Evolutionary conservation across 2,329 filamentous ascomycete species (phyloP), one percentile per base, ranked within the genome.

Genomic region (Fusarium foetens): DNA sequence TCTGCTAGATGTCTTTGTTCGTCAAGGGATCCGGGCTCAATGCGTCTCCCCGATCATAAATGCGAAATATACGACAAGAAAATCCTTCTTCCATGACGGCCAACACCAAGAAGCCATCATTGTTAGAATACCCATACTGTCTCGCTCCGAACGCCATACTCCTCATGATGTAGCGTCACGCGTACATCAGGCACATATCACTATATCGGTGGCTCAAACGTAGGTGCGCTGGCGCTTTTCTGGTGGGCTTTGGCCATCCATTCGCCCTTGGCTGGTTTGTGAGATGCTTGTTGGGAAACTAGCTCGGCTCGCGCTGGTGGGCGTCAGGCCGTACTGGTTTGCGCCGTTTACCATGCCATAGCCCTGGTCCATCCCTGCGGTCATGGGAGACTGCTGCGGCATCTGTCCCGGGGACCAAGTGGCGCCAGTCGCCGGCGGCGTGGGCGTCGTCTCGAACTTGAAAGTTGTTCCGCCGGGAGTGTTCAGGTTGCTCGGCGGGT

Each of bases 381-480:
- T 75, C 57, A 81, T 83, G 3, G 86, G 85, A 14, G 86, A 86
- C 4, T 84, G 79, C 62, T 88, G 86, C 21, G 84, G 81, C 76
- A 89, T 82, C 62, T 87, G 86, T 29, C 83, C 83, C 1, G 87
- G 87, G 16, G 87, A 88, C 81, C 81, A 81, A 82, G 84, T 87
- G 80, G 88, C 59, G 79, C 86, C 62, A 14, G 85, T 79, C 23
- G 78, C 82, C 6, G 87, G 85, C 6, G 87, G 88, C 62, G 87
- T 86, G 64, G 88, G 86, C n/a, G 87, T 86, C 5, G 86, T 85
- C 55, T 88, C 86, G 66, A 88, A 88, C 74, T 90, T 90, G 60
- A 82, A 70, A 67, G 58, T 75, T 36, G 72, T 70, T 23, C 69
- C 70, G 7, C 67, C 77, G 9, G 75, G 60, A 8, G 75, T 77